These are phyloP conservation scores for Lactifluus piperatus DNA, from an alignment of 768 basidiomycete genomes.

Conservation along the genomic window DNA sequence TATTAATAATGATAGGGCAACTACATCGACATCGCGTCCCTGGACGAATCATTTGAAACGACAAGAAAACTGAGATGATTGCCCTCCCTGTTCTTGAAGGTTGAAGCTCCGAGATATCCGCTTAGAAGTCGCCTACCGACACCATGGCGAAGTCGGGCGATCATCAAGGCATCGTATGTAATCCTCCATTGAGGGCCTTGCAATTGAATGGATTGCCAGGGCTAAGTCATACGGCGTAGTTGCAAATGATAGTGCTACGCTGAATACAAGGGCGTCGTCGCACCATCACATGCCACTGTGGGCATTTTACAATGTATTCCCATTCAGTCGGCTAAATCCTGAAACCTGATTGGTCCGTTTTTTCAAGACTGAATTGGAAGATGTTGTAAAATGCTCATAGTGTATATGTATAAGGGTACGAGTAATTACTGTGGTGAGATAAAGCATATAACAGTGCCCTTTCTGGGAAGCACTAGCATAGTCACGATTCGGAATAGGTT, in stretches of 20 bases:
- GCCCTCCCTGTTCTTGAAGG: background rate
- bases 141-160: background rate
- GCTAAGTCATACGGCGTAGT: background rate
- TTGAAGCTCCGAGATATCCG: background rate
- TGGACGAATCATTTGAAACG: background rate
- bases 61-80: background rate
- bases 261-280: background rate
- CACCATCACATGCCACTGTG: too few relatives aligned
- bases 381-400: too few relatives aligned
- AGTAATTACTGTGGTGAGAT: background rate
- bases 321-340: too few relatives aligned
- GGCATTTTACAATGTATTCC: too few relatives aligned
- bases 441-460: background rate
- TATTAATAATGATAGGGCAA: background rate
- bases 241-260: background rate
- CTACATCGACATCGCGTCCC: background rate
- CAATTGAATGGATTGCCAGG: background rate
- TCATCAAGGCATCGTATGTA: background rate
- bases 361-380: too few relatives aligned
- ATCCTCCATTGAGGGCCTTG: background rate
- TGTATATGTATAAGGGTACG: too few relatives aligned
- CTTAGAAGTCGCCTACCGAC: background rate
- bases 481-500: background rate
- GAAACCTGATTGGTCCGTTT: too few relatives aligned
- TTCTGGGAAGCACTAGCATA: background rate